Evolutionary conservation across 192 early-diverging fungal species (phyloP), one percentile per base, ranked within the genome.

Genomic region (Diversispora eburnea): DNA sequence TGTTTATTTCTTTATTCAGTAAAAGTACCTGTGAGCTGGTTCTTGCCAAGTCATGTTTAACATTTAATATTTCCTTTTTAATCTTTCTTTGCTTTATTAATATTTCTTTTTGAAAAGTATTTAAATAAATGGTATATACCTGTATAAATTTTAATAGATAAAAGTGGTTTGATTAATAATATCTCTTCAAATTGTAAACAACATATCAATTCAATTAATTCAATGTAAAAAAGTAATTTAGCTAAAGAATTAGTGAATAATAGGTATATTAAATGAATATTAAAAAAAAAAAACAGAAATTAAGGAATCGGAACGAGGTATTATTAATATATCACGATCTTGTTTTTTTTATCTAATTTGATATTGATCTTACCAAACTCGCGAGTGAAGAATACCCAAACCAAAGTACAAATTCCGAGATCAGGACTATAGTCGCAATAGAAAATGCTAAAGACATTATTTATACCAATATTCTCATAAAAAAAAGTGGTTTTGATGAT

Each of bases 1-100:
- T 33, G 25, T 33, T 33, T 33, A 33, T 33, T 33, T 33, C 0
- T 33, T 33, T 2, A 33, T 33, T 33, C 25, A 33, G 2, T 33
- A 33, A 33, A 33, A 33, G 25, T 15, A 87, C 85, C 81, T 90
- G 91, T 0, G 91, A 90, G 45, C 89, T 92, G 51, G 91, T 91
- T 54, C 80, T 71, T 43, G 81, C 77, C 43, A 94, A 83, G 7
- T 91, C 88, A 43, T 77, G 81, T 77, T 89, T 89, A 64, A 91
- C 76, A 13, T 76, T 79, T 13, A 91, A 70, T 6, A 91, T 84
- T 8, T 88, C 83, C 48, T 82, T 82, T 63, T 88, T 88, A 63
- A 91, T 83, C 63, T 83, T 77, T 6, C 85, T 75, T 20, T 90
- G 90, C 56, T 89, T 83, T 8, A 78, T 75, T 17, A 91, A 70